These are phyloP conservation scores for Exophiala mesophila DNA, from an alignment of 2,329 filamentous ascomycete species.

Conservation along the genomic window DNA sequence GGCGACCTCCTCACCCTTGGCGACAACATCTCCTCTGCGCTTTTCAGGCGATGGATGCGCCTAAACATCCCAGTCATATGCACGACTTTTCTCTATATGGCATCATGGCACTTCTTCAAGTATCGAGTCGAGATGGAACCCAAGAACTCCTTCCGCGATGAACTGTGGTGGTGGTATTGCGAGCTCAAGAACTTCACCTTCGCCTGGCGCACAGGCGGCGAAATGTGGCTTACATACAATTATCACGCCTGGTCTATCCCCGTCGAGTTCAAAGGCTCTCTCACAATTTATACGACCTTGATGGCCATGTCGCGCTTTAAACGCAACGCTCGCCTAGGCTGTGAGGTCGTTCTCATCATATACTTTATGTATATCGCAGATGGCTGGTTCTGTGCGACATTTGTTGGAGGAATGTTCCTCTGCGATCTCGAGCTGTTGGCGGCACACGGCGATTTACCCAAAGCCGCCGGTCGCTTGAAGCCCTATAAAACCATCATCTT, in stretches of 20 bases:
- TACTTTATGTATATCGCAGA: slow-evolving; percentile 67
- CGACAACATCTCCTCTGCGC: slow-evolving; percentile 44
- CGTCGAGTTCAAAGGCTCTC: slow-evolving; percentile 59
- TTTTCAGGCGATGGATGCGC: slow-evolving; percentile 49
- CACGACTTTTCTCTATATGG: slow-evolving; percentile 52
- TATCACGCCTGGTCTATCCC: slow-evolving; percentile 61
- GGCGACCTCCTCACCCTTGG: slow-evolving; percentile 36
- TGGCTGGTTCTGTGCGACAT: slow-evolving; percentile 58
- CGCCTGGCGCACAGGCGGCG: slow-evolving; percentile 54
- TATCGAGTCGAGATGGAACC: slow-evolving; percentile 41
- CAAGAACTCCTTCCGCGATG: slow-evolving; percentile 42
- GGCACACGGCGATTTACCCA: slow-evolving; percentile 47
- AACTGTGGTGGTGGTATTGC: slow-evolving; percentile 48
- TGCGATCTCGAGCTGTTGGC: slow-evolving; percentile 58
- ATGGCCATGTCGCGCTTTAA: slow-evolving; percentile 55
- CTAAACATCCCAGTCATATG: slow-evolving; percentile 50
- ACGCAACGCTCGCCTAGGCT: slow-evolving; percentile 51
- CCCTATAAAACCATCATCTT: slow-evolving; percentile 49
- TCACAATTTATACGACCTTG: slow-evolving; percentile 56
- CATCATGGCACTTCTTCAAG: slow-evolving; percentile 50
- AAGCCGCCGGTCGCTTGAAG: slow-evolving; percentile 43
- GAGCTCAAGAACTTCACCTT: slow-evolving; percentile 68
- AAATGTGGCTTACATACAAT: slow-evolving; percentile 56
- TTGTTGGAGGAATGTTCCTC: slow-evolving; percentile 57
- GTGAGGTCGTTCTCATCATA: slow-evolving; percentile 49